Conservation (phyloP, 768 basidiomycete species). For the Rhodosporidiobolus odoratus region DNA sequence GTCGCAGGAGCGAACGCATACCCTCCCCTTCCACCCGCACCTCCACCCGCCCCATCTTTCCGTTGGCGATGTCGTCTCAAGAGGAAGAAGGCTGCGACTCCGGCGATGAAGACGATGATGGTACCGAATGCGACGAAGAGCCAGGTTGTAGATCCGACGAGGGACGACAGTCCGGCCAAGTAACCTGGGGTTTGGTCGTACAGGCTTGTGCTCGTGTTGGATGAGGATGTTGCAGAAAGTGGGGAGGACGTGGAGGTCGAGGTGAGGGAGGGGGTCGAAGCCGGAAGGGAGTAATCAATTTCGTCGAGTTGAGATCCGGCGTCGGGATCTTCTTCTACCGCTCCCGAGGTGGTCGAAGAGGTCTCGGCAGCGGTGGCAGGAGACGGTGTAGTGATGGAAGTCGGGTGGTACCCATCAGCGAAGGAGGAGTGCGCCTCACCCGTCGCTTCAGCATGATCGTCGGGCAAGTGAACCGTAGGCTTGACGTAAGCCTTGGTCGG, state of each 20-base stretch:
- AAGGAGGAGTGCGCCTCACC: slow-evolving; percentile 68
- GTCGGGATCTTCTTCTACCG: slow-evolving; percentile 29
- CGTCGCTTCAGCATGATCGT: slow-evolving; percentile 70
- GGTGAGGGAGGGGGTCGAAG: slow-evolving; percentile 30
- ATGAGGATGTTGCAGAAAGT: no score
- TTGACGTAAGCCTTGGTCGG: slow-evolving; percentile 65
- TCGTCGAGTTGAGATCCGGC: slow-evolving; percentile 42
- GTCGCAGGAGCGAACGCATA: slow-evolving; percentile 43
- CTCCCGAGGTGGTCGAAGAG: slow-evolving; percentile 24
- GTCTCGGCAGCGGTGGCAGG: background rate
- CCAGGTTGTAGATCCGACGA: slow-evolving; percentile 76
- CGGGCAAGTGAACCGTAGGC: slow-evolving; percentile 80
- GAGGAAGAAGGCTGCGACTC: slow-evolving; percentile 72
- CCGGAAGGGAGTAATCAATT: slow-evolving; percentile 4
- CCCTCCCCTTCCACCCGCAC: slow-evolving; percentile 18
- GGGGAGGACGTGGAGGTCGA: slow-evolving; percentile 36
- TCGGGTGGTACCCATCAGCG: slow-evolving; percentile 33
- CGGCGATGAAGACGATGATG: slow-evolving; percentile 68
- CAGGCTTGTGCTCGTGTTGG: slow-evolving; percentile 1
- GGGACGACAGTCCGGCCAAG: slow-evolving; percentile 70
- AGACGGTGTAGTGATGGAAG: slow-evolving; percentile 27
- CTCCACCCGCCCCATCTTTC: background rate
- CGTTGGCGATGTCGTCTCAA: slow-evolving; percentile 51
- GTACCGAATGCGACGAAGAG: slow-evolving; percentile 78
- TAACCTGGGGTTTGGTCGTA: slow-evolving; percentile 50